These are phyloP conservation scores for Fusarium falciforme DNA, from an alignment of 2,329 filamentous ascomycete species.

Conservation along the genomic window DNA sequence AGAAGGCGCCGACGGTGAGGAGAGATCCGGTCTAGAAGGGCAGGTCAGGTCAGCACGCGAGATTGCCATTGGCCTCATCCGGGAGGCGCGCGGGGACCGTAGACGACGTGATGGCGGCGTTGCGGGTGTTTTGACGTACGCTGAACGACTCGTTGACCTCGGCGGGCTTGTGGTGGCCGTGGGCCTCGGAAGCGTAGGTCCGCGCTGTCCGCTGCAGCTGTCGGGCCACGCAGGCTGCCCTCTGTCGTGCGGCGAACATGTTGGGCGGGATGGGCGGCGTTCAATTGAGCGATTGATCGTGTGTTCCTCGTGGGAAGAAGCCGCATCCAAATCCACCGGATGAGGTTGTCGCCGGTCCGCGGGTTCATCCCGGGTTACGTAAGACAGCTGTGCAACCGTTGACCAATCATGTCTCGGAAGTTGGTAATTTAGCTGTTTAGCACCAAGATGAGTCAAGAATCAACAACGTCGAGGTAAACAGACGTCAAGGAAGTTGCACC, in stretches of 20 bases:
- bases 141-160: constrained; percentile 66
- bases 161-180: constrained; percentile 59
- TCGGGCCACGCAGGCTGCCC: constrained; percentile 53
- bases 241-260: constrained; percentile 59
- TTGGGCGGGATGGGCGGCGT: constrained; percentile 46
- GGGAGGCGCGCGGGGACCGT: not conserved
- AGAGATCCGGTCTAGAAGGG: constrained; percentile 61
- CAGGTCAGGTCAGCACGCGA: constrained; percentile 18
- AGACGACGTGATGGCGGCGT: constrained; percentile 16
- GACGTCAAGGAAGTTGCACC: not conserved
- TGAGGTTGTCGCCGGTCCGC: constrained; percentile 46
- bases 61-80: constrained; percentile 9
- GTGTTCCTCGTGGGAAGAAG: constrained; percentile 39
- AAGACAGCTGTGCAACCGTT: constrained; percentile 25
- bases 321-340: constrained; percentile 38
- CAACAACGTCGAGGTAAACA: not conserved
- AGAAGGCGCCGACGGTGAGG: constrained; percentile 57
- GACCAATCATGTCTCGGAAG: constrained; percentile 38
- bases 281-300: constrained; percentile 49
- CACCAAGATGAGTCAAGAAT: not conserved
- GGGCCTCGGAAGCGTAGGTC: constrained; percentile 66
- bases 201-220: constrained; percentile 55
- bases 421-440: not conserved
- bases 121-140: constrained; percentile 56
- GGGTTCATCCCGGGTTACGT: constrained; percentile 43